These are phyloP conservation scores for Ogataea chonburiensis DNA, from an alignment of 805 yeast genomes.

Conservation along the genomic window DNA sequence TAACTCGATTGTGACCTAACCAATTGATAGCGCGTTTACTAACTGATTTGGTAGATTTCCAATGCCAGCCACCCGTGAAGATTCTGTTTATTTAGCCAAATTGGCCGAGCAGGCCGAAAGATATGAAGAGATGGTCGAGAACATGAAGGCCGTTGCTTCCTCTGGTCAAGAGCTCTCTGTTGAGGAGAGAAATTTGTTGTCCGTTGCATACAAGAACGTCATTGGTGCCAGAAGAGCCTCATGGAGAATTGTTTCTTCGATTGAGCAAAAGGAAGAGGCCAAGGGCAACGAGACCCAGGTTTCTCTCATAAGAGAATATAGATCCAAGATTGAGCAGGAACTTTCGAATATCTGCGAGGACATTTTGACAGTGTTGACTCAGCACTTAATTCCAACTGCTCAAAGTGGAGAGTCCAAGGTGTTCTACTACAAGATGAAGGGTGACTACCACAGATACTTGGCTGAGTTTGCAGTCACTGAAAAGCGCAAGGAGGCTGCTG, in stretches of 20 bases:
- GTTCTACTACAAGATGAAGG: slow-evolving; percentile 98
- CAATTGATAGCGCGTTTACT: slow-evolving; percentile 5
- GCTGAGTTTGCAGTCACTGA: slow-evolving; percentile 95
- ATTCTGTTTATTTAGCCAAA: slow-evolving; percentile 95
- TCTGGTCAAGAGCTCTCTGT: slow-evolving; percentile 94
- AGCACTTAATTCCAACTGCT: slow-evolving; percentile 91
- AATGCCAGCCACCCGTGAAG: slow-evolving; percentile 91
- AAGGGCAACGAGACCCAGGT: slow-evolving; percentile 94
- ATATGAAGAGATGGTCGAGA: slow-evolving; percentile 98
- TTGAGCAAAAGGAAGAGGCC: slow-evolving; percentile 97
- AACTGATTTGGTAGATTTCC: slow-evolving; percentile 13
- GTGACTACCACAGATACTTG: slow-evolving; percentile 98
- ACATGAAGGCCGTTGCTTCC: slow-evolving; percentile 96
- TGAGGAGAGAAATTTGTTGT: slow-evolving; percentile 95
- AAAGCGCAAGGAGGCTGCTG: slow-evolving; percentile 89
- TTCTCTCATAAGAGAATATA: slow-evolving; percentile 85
- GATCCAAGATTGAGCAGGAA: slow-evolving; percentile 91
- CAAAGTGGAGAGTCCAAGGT: slow-evolving; percentile 97
- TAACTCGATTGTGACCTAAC: slow-evolving; percentile 1
- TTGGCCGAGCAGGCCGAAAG: slow-evolving; percentile 99
- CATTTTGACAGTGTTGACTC: slow-evolving; percentile 80
- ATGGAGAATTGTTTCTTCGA: slow-evolving; percentile 98
- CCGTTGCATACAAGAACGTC: slow-evolving; percentile 97
- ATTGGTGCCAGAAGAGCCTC: slow-evolving; percentile 99
- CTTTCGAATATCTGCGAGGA: slow-evolving; percentile 92